Evolutionary conservation across 2,329 filamentous ascomycete genomes (phyloP).

Genomic region (Alternaria panax): DNA sequence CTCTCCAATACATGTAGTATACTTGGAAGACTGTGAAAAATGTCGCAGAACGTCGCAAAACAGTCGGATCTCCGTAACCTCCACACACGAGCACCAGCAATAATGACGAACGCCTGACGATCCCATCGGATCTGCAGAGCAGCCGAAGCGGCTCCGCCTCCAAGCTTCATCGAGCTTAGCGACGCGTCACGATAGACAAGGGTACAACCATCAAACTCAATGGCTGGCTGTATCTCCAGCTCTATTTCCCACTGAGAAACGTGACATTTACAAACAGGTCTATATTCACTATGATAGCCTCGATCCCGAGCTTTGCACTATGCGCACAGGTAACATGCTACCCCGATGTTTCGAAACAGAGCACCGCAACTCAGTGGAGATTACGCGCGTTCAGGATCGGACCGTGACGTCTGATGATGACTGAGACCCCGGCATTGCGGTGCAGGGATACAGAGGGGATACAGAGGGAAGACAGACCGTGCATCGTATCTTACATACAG

Average conservation of each 20-base stretch:
- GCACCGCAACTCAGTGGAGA: background rate
- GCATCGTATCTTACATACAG: background rate
- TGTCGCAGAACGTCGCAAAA: background rate
- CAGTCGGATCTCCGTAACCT: background rate
- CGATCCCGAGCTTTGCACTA: background rate
- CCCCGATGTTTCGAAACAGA: background rate
- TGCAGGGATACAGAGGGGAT: background rate
- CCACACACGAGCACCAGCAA: background rate
- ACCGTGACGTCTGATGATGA: constrained; percentile 13
- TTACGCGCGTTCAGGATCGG: constrained; percentile 15
- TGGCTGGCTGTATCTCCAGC: background rate
- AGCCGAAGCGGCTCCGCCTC: constrained; percentile 1
- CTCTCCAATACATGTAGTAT: background rate
- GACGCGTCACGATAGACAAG: background rate
- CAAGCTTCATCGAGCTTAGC: background rate
- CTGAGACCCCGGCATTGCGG: constrained; percentile 1
- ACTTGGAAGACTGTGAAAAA: background rate
- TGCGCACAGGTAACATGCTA: background rate
- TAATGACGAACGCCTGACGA: background rate
- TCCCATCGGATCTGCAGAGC: background rate
- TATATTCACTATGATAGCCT: background rate
- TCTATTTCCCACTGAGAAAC: background rate
- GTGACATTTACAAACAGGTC: background rate
- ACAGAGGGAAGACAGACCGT: background rate
- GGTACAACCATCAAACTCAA: background rate